Conservation (phyloP, 148 eudicot genomes). For the Rhododendron vialii region DNA sequence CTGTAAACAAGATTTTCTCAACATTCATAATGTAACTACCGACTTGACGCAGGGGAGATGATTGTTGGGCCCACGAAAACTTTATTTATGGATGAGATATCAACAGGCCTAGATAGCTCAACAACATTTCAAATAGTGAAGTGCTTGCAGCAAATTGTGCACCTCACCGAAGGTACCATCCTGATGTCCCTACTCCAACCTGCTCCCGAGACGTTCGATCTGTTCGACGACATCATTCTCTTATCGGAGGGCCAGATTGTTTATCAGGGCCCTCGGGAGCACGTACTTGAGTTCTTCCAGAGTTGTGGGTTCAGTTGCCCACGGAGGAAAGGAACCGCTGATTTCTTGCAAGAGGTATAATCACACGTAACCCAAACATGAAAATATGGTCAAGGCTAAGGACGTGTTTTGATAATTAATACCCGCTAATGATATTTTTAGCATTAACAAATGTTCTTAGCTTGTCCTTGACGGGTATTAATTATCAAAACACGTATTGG, state of each 20-base stretch:
- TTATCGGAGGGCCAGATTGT: constrained; percentile 84
- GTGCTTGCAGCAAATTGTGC: constrained; percentile 80
- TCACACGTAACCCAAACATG: neutral
- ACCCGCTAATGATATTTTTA: no score
- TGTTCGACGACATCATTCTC: constrained; percentile 73
- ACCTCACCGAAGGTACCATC: constrained; percentile 63
- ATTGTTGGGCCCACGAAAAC: constrained; percentile 85
- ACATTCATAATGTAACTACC: no score
- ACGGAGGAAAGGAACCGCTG: constrained; percentile 74
- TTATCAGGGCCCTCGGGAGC: constrained; percentile 77
- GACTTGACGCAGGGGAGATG: constrained; percentile 48
- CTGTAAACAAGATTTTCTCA: no score
- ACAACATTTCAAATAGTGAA: constrained; percentile 83
- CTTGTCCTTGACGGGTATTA: no score
- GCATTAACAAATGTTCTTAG: no score
- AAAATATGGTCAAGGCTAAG: no score
- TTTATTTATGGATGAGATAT: constrained; percentile 92
- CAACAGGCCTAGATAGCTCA: constrained; percentile 90
- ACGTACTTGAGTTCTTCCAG: constrained; percentile 65
- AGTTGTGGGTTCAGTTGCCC: constrained; percentile 77
- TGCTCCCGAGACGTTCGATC: constrained; percentile 82
- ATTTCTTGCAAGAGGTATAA: constrained; percentile 90
- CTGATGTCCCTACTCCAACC: constrained; percentile 82
- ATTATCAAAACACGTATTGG: no score
- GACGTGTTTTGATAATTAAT: no score